Conservation (phyloP, 2,329 filamentous ascomycete species). For the Ophiostoma himal-ulmi region DNA sequence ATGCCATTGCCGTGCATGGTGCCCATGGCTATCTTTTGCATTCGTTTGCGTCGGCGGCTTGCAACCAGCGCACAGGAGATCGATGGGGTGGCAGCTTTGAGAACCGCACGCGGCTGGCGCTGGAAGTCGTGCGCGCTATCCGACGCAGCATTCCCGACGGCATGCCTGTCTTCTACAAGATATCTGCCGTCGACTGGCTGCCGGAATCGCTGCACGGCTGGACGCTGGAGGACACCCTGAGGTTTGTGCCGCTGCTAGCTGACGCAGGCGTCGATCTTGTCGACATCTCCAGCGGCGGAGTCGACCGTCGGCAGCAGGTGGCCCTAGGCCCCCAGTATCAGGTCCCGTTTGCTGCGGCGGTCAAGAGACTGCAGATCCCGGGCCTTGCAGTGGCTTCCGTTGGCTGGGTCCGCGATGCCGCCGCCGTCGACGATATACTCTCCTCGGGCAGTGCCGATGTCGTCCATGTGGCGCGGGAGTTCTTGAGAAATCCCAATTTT, state of each 20-base stretch:
- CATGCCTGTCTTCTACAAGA: conserved; percentile 67
- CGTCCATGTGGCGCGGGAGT: neutral
- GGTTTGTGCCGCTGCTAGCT: conserved; percentile 58
- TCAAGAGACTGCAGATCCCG: neutral
- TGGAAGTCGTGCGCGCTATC: conserved; percentile 61
- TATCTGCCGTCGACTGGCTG: conserved; percentile 72
- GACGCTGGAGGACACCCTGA: conserved; percentile 58
- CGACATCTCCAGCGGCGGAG: conserved; percentile 65
- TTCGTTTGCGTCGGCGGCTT: conserved; percentile 61
- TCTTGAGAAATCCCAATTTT: neutral
- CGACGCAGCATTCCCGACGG: conserved; percentile 54
- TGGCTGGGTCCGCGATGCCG: neutral
- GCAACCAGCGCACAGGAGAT: conserved; percentile 62
- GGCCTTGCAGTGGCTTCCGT: neutral
- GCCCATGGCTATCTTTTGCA: conserved; percentile 75
- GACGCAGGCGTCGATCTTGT: conserved; percentile 66
- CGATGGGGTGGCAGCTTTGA: conserved; percentile 63
- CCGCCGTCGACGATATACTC: neutral
- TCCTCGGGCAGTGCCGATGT: neutral
- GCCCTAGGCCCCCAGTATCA: conserved; percentile 61
- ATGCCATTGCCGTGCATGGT: conserved; percentile 66
- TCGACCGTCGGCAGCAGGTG: conserved; percentile 54
- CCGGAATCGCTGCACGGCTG: conserved; percentile 53
- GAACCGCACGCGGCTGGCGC: conserved; percentile 61
- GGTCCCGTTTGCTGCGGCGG: conserved; percentile 37